Conservation (phyloP, 2,329 filamentous ascomycete genomes). For the Colletotrichum falcatum region DNA sequence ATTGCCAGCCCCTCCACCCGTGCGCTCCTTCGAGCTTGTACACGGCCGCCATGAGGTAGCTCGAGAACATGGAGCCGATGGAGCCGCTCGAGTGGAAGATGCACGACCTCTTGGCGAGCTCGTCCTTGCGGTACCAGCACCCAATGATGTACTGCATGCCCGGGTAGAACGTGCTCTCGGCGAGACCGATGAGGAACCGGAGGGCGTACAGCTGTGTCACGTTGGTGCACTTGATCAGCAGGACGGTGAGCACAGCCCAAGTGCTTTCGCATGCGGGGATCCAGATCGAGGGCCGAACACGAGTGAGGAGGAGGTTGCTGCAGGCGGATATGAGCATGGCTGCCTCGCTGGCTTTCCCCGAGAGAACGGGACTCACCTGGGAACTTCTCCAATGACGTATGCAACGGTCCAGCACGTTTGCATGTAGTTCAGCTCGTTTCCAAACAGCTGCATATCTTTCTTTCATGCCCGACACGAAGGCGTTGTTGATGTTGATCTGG, state of each 20-base stretch:
- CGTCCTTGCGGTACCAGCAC: conserved; percentile 48
- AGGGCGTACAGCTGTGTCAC: conserved; percentile 48
- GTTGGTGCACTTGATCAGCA: conserved; percentile 51
- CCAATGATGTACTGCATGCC: conserved; percentile 46
- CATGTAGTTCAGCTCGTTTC: conserved; percentile 47
- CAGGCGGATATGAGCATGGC: conserved; percentile 27
- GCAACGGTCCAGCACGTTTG: conserved; percentile 46
- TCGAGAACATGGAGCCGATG: conserved; percentile 46
- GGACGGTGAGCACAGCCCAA: conserved; percentile 50
- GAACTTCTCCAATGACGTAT: conserved; percentile 46
- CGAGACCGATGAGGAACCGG: conserved; percentile 49
- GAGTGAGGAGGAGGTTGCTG: conserved; percentile 51
- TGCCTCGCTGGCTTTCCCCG: accelerated
- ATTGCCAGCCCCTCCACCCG: conserved; percentile 52
- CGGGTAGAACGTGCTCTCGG: conserved; percentile 46
- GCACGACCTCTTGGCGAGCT: conserved; percentile 48
- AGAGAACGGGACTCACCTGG: conserved; percentile 33
- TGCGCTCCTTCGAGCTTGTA: conserved; percentile 50
- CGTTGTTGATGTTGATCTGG: conserved; percentile 51
- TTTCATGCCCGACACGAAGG: conserved; percentile 48
- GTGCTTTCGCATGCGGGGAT: conserved; percentile 48
- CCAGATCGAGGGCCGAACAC: conserved; percentile 47
- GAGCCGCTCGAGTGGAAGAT: conserved; percentile 45
- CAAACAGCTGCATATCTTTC: conserved; percentile 45
- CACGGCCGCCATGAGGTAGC: conserved; percentile 53